Base-by-base conservation (phyloP, 2,329 filamentous ascomycete species). In the Cladorrhinum sp. region DNA sequence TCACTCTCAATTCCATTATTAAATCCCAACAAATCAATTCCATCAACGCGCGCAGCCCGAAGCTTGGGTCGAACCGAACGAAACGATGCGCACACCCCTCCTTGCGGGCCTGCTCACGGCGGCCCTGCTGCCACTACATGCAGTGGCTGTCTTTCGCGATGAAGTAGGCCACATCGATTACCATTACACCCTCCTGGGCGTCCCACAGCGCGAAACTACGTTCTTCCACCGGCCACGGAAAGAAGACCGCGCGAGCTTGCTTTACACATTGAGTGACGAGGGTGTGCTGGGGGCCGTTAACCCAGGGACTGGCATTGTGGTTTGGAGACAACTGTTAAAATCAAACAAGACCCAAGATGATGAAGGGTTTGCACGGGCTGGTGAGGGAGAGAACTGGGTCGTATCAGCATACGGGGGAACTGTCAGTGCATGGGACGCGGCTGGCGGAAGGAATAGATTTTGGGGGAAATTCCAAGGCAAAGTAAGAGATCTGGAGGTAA, bases 111-210 rank as follows among this genome's bases (percentile, higher is more conserved):
- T 62, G 49, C 64, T 68, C 16, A 67, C 69, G 21, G 55, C 65
- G 49, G 61, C 70, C 52, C 60, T 75, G 50, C 71, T 78, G 58
- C 68, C 75, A 59, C 68, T 73, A 39, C 73, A 80, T 72, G 78
- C 84, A 56, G 73, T 76, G 71, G 91, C 92, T 66, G 86, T 98
- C 62, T 96, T 92, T 78, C 82, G 85, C 68, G 95, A 99, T 73
- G 94, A 99, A 75, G 92, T 96, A 67, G 93, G 88, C 78, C 84
- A 91, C 69, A 85, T 96, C 74, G 95, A 99, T 77, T 98, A 92
- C 79, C 94, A 98, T 77, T 87, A 96, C 78, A 86, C 91, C 66
- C 87, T 98, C 54, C 80, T 99, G 70, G 95, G 95, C 71, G 78
- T 91, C 39, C 92, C 95, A 58, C 89, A 89, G 73, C 80, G 85